These are phyloP conservation scores for Casaregolazyma lundiana DNA, from an alignment of 1,139 yeast genomes.

Conservation along the genomic window DNA sequence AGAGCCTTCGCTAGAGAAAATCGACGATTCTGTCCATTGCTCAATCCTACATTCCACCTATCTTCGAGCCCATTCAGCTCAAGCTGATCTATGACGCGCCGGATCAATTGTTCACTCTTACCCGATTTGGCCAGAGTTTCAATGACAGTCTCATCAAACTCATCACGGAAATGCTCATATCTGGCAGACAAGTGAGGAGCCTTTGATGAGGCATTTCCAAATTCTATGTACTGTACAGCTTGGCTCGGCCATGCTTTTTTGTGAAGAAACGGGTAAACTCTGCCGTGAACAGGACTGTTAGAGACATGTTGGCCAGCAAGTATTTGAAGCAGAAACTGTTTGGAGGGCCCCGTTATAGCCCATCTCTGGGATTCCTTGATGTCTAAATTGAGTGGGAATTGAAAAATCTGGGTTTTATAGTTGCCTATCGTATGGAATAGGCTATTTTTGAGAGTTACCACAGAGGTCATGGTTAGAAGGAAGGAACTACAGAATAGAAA, in stretches of 20 bases:
- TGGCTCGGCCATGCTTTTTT: conserved; percentile 43
- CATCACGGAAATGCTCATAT: conserved; percentile 80
- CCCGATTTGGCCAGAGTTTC: conserved; percentile 45
- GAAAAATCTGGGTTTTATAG: conserved; percentile 18
- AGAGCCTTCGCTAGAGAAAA: conserved; percentile 79
- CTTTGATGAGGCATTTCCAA: conserved; percentile 52
- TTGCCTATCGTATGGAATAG: conserved; percentile 21
- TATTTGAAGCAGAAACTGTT: conserved; percentile 41
- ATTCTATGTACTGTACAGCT: conserved; percentile 53
- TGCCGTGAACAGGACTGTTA: conserved; percentile 46
- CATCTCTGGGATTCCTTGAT: conserved; percentile 39
- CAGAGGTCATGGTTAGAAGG: conserved; percentile 2
- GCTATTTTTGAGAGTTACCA: conserved; percentile 22
- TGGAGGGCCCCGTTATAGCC: conserved; percentile 50
- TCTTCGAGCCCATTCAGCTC: conserved; percentile 52
- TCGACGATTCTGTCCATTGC: conserved; percentile 91
- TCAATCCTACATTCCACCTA: conserved; percentile 79
- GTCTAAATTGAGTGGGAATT: conserved; percentile 29
- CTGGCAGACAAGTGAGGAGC: conserved; percentile 84
- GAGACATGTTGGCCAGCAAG: conserved; percentile 47
- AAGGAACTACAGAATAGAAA: background rate
- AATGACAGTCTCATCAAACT: conserved; percentile 71
- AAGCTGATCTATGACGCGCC: conserved; percentile 45
- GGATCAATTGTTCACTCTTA: conserved; percentile 34
- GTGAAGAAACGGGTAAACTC: conserved; percentile 53